Percentiles rank a stretch among this genome's conserved stretches.
phyloP scores from a whole-genome alignment of 2,329 filamentous ascomycete species.

The Stenocarpella maydis region DNA sequence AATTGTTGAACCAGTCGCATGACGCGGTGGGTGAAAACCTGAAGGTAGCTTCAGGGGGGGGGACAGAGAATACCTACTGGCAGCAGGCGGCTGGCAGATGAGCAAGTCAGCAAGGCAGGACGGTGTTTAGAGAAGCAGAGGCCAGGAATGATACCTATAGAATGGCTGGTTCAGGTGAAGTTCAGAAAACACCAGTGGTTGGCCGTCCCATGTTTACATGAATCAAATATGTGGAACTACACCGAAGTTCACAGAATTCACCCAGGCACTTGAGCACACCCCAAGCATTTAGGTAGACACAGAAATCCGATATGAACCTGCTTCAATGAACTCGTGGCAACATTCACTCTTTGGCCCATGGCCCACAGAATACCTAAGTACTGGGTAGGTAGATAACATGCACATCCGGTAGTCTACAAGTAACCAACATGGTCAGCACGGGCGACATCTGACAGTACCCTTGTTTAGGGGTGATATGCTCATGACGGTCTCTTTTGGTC shows the following conservation, averaged over 20 bases:
- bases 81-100: neutral
- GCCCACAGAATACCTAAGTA: neutral
- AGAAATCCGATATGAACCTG: neutral
- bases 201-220: neutral
- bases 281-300: neutral
- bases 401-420: too few relatives aligned
- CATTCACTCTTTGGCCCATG: neutral
- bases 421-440: too few relatives aligned
- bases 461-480: conserved; percentile 5
- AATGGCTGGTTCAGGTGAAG: neutral
- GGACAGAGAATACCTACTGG: neutral
- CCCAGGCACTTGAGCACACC: neutral
- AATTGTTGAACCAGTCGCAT: neutral
- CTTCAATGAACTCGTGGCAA: neutral
- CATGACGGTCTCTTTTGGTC: conserved; percentile 19
- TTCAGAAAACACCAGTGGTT: neutral
- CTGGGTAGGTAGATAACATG: neutral
- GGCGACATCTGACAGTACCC: neutral
- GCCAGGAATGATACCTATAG: neutral
- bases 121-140: neutral
- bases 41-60: neutral
- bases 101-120: too few relatives aligned
- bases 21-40: neutral
- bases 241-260: neutral
- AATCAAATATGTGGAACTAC: neutral